Percentiles rank a stretch among this genome's conserved stretches.
These are phyloP conservation scores for Populus alba DNA, from an alignment of 345 rosid species.

Conservation along the genomic window DNA sequence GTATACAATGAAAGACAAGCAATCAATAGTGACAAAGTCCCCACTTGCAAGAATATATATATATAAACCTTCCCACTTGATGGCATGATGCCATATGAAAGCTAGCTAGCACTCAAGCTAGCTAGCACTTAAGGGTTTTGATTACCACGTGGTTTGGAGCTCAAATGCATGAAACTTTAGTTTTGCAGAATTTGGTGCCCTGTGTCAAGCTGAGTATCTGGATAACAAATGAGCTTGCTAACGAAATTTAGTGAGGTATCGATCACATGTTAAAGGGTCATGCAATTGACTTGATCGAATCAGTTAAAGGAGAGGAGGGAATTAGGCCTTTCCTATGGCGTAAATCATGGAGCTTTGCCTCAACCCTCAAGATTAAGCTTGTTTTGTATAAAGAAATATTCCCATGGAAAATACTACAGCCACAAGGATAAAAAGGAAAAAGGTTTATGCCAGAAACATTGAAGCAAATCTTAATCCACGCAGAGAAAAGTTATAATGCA, in stretches of 20 bases:
- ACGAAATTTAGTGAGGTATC: conserved; percentile 14
- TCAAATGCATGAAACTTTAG: conserved; percentile 2
- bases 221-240: conserved; percentile 8
- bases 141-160: neutral
- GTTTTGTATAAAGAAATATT: conserved; percentile 4
- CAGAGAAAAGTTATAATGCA: neutral
- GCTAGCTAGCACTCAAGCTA: neutral
- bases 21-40: neutral
- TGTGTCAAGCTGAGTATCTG: conserved; percentile 16
- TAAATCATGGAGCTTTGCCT: conserved; percentile 20
- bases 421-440: neutral
- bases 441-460: neutral
- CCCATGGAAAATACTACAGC: neutral
- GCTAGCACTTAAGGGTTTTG: conserved; percentile 1
- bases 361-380: neutral
- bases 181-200: conserved; percentile 11
- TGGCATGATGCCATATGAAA: neutral
- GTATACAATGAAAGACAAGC: neutral
- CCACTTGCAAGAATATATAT: neutral
- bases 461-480: neutral
- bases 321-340: conserved; percentile 31
- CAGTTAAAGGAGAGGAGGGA: conserved; percentile 11
- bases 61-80: neutral
- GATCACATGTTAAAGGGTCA: conserved; percentile 30
- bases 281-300: conserved; percentile 26